A percentile compares a stretch with the other conserved stretches of the same genome.
Evolutionary conservation across 805 yeast genomes (phyloP).

Genomic region (Dipodascopsis uninucleata): DNA sequence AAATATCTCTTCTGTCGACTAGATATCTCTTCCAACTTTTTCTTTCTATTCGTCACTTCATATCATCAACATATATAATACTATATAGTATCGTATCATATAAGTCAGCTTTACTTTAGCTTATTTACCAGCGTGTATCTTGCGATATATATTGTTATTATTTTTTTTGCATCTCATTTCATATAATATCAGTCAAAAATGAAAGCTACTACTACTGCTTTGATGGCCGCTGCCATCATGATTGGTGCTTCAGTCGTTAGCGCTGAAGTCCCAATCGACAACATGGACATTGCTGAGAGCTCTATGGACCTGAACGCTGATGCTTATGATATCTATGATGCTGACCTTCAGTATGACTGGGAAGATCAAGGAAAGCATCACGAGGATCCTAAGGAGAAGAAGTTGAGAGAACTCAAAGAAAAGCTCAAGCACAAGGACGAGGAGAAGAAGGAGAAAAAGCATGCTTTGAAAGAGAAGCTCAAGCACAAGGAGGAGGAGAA

Average conservation of each 20-base stretch:
- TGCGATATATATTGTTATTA: too few species aligned
- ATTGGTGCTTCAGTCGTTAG: neutral
- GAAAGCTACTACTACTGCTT: neutral
- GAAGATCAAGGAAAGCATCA: constrained; percentile 17
- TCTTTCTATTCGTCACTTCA: too few species aligned
- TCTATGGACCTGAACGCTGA: constrained; percentile 25
- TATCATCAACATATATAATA: too few species aligned
- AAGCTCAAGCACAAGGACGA: constrained; percentile 1
- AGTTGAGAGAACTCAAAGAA: constrained; percentile 1
- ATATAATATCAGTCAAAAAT: neutral
- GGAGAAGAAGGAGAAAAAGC: constrained; percentile 1
- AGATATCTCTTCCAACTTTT: too few species aligned
- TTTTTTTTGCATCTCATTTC: too few species aligned
- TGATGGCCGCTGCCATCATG: neutral
- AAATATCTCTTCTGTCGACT: too few species aligned
- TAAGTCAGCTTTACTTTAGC: too few species aligned
- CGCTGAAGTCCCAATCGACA: constrained; percentile 1
- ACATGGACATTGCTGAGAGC: too few species aligned
- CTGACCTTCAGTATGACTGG: constrained; percentile 8
- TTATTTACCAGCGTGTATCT: too few species aligned
- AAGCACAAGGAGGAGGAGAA: constrained; percentile 8
- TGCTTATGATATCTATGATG: constrained; percentile 3
- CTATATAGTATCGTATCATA: too few species aligned
- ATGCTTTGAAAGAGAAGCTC: constrained; percentile 3
- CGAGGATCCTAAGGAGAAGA: constrained; percentile 6